These are phyloP conservation scores for Mallotus repandus DNA, from an alignment of 441 rosid species.

Conservation along the genomic window DNA sequence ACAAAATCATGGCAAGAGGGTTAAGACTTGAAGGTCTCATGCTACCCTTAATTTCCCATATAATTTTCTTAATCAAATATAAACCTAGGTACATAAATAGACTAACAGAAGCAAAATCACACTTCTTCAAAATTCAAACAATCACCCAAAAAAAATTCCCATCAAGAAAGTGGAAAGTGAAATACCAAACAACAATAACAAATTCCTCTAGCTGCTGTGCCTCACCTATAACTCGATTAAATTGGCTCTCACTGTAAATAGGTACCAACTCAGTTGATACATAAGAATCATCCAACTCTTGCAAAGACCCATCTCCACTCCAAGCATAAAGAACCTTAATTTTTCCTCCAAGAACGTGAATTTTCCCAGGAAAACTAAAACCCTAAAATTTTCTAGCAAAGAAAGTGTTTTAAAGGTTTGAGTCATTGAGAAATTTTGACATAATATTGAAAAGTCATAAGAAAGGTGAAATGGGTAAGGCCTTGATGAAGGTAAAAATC, in stretches of 20 bases:
- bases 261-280: conserved; percentile 50
- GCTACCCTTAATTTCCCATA: neutral
- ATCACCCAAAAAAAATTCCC: neutral
- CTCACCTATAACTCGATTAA: conserved; percentile 68
- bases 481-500: conserved; percentile 19
- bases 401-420: conserved; percentile 22
- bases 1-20: neutral
- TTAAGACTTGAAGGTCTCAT: neutral
- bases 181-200: conserved; percentile 74
- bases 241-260: conserved; percentile 56
- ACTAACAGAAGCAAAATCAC: neutral
- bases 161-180: conserved; percentile 5
- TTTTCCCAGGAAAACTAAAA: conserved; percentile 22
- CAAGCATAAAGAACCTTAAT: conserved; percentile 32
- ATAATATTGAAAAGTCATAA: conserved; percentile 12
- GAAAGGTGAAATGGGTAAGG: conserved; percentile 24
- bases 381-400: conserved; percentile 22
- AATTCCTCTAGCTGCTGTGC: conserved; percentile 62
- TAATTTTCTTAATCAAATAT: neutral
- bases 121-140: neutral
- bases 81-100: neutral
- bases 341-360: conserved; percentile 26
- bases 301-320: conserved; percentile 40
- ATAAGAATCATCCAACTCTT: conserved; percentile 57
- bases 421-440: conserved; percentile 12